Evolutionary conservation across 257 asterid species (phyloP).

Genomic region (Paraleonurus japonicus): DNA sequence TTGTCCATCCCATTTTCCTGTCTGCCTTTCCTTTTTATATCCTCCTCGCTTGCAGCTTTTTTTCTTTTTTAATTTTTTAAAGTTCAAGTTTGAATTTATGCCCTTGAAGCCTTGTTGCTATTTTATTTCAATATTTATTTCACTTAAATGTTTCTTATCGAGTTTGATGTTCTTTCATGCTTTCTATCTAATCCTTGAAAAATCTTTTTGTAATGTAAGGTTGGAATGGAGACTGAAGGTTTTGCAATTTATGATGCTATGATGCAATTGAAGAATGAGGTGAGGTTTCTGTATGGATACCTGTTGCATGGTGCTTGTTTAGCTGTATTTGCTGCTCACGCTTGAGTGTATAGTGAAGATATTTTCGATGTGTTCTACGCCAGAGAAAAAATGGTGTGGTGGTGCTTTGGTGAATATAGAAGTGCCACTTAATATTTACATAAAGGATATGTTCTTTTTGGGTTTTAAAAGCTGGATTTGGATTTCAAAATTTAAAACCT

Average conservation of each 20-base stretch:
- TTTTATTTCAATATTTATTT: conserved; percentile 3
- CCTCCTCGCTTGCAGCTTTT: neutral
- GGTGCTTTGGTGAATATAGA: neutral
- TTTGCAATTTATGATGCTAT: conserved; percentile 92
- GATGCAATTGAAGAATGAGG: conserved; percentile 93
- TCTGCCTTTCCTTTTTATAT: neutral
- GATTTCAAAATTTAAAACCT: too few species aligned
- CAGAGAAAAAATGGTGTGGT: conserved; percentile 3
- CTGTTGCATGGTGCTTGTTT: conserved; percentile 9
- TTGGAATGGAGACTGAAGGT: conserved; percentile 89
- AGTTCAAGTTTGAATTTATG: conserved; percentile 1
- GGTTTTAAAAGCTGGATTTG: too few species aligned
- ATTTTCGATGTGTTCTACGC: conserved; percentile 2
- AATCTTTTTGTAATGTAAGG: conserved; percentile 40
- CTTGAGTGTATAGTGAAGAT: conserved; percentile 9
- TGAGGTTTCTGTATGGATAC: conserved; percentile 31
- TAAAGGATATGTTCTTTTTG: too few species aligned
- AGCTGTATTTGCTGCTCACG: neutral
- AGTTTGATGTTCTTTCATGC: conserved; percentile 8
- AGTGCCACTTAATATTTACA: neutral
- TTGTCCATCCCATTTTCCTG: neutral
- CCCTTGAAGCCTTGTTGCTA: neutral
- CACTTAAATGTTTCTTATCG: conserved; percentile 1
- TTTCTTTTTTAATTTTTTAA: conserved; percentile 1
- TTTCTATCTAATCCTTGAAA: conserved; percentile 23